Evolutionary conservation across 331 rosid genomes (phyloP), one percentile per base, ranked within the genome.

Genomic region (Malus hybrid): DNA sequence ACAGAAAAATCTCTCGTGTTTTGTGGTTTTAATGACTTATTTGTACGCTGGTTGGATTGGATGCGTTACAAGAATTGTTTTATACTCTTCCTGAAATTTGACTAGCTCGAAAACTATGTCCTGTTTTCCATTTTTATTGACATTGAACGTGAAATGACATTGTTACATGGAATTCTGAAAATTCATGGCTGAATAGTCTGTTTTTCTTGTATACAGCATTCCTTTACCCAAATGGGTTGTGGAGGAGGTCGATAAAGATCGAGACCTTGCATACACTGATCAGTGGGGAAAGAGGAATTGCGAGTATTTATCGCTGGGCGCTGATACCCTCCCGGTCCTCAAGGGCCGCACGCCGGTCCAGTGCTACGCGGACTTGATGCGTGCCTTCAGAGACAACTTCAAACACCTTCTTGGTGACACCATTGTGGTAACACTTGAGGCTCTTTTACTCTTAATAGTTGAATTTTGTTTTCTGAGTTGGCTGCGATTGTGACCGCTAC

Each of bases 281-380:
- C 98, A 92, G 82, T 95, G 99, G 99, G 98, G 99, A 44, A 88
- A 86, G 76, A 88, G 98, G 82, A 95, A 95, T 76, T 68, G 73
- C 6, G 99, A 95, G 83, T 95, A 92, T 80, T 0, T 92, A 36
- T 95, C 99, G 15, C 93, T 95, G 57, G 99, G 97, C 8, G 85
- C 87, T 57, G 99, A 95, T 80, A 89, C 86, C 67, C 83, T 90
- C 55, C 97, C 99, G 0, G 98, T 81, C 9, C 97, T 95, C 61
- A 95, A 95, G 84, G 99, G 98, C 73, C 87, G 99, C 22, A 85
- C 93, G 9, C 98, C 99, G 0, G 87, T 95, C 34, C 97, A 92
- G 69, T 95, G 99, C 74, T 95, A 95, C 65, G 84, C 97, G 19
- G 97, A 95, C 70, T 95, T 92, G 84, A 95, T 95, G 97, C 85